A percentile compares a stretch with the other conserved stretches of the same genome.
Conservation (phyloP, 768 basidiomycete genomes). For the Trametes cinnabarina region DNA sequence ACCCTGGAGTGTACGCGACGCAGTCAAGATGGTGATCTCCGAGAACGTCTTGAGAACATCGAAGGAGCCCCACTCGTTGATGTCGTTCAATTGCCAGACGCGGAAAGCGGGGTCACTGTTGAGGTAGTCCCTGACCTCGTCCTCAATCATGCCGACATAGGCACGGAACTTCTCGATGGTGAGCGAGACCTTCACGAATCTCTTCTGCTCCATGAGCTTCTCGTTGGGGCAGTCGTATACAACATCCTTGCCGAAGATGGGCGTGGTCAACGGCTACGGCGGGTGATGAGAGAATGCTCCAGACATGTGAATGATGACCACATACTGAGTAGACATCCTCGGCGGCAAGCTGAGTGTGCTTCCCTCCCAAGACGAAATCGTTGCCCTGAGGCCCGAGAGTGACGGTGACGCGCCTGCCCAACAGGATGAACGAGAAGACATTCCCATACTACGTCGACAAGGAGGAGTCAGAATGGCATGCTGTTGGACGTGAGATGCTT, state of each 20-base stretch:
- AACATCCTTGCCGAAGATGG: slow-evolving; percentile 95
- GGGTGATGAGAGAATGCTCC: neutral
- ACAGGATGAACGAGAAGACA: slow-evolving; percentile 92
- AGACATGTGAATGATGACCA: neutral
- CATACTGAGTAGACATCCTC: slow-evolving; percentile 96
- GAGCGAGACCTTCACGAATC: slow-evolving; percentile 94
- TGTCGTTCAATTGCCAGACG: slow-evolving; percentile 58
- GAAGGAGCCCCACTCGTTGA: slow-evolving; percentile 77
- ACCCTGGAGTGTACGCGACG: slow-evolving; percentile 91
- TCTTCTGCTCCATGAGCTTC: slow-evolving; percentile 98
- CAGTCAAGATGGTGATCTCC: slow-evolving; percentile 94
- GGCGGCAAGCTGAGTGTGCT: slow-evolving; percentile 86
- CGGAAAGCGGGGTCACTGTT: slow-evolving; percentile 61
- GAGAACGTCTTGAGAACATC: slow-evolving; percentile 70
- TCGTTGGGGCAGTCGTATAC: slow-evolving; percentile 98
- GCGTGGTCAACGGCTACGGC: slow-evolving; percentile 82
- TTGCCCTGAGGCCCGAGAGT: slow-evolving; percentile 89
- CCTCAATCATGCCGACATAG: slow-evolving; percentile 58
- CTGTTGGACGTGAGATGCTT: too few relatives aligned
- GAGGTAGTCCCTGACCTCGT: slow-evolving; percentile 60
- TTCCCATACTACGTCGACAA: slow-evolving; percentile 71
- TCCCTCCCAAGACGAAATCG: slow-evolving; percentile 93
- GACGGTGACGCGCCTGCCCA: slow-evolving; percentile 89
- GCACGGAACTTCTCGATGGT: slow-evolving; percentile 87
- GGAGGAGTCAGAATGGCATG: too few relatives aligned